Conservation (phyloP, 805 yeast genomes). For the Yarrowia sp. region DNA sequence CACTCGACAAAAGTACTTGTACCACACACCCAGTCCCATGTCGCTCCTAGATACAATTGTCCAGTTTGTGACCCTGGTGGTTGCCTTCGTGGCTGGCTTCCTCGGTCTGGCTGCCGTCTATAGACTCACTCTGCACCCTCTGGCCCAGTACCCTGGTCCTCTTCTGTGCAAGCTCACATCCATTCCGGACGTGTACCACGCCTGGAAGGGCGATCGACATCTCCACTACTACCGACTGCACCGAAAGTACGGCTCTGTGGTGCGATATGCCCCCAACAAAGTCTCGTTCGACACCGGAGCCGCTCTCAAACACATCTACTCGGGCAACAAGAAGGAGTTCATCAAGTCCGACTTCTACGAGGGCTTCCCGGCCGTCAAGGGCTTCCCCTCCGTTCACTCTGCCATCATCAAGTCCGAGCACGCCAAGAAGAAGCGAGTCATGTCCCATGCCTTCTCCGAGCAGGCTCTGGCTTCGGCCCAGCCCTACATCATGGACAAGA, state of each 20-base stretch:
- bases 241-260: slow-evolving; percentile 29
- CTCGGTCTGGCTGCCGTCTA: slow-evolving; percentile 23
- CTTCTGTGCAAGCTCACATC: slow-evolving; percentile 27
- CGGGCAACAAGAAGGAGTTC: slow-evolving; percentile 26
- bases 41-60: neutral
- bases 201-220: slow-evolving; percentile 31
- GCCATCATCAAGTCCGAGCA: slow-evolving; percentile 30
- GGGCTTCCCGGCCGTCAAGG: slow-evolving; percentile 31
- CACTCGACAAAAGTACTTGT: neutral
- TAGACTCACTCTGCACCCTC: slow-evolving; percentile 28
- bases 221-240: slow-evolving; percentile 28
- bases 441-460: slow-evolving; percentile 30
- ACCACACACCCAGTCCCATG: neutral
- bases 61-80: slow-evolving; percentile 20
- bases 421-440: slow-evolving; percentile 29
- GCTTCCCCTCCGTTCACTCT: slow-evolving; percentile 30
- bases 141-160: slow-evolving; percentile 30
- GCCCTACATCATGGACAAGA: slow-evolving; percentile 29
- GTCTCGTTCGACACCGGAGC: slow-evolving; percentile 29
- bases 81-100: slow-evolving; percentile 28
- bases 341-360: slow-evolving; percentile 30
- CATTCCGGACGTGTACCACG: slow-evolving; percentile 29
- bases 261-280: slow-evolving; percentile 29
- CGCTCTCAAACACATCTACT: slow-evolving; percentile 29
- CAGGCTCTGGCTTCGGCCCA: slow-evolving; percentile 29